Evolutionary conservation across 2,329 filamentous ascomycete species (phyloP).

Genomic region (Colletotrichum sp.): DNA sequence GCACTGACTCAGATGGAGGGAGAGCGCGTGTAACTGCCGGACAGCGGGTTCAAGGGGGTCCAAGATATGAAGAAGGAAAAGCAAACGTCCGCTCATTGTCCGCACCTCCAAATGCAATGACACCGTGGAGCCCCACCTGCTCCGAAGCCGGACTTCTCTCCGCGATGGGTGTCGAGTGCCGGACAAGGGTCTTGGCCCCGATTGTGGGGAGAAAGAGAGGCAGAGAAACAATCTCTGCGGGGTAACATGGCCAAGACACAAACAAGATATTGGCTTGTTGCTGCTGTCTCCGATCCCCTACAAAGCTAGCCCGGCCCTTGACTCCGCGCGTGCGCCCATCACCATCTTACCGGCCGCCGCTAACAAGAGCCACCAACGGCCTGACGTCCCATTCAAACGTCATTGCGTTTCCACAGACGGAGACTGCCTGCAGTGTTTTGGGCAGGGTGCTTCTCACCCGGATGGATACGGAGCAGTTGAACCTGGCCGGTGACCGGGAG

Average conservation of each 20-base stretch:
- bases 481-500: not conserved
- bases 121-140: not conserved
- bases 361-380: not conserved
- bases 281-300: not conserved
- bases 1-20: not conserved
- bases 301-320: not conserved
- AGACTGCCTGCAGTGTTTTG: not conserved
- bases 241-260: constrained; percentile 4
- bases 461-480: constrained; percentile 3
- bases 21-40: not conserved
- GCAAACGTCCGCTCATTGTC: not conserved
- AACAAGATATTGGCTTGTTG: not conserved
- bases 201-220: not conserved
- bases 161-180: not conserved
- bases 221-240: not conserved
- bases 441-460: not conserved
- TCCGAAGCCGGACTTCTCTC: constrained; percentile 3
- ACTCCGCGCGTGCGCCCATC: not conserved
- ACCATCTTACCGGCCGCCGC: not conserved
- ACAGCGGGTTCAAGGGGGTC: not conserved
- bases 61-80: not conserved
- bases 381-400: not conserved
- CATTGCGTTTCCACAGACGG: not conserved
- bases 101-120: not conserved
- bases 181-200: not conserved